Evolutionary conservation across 176 grass and related monocot species (phyloP).

Genomic region (Carex littledalei): DNA sequence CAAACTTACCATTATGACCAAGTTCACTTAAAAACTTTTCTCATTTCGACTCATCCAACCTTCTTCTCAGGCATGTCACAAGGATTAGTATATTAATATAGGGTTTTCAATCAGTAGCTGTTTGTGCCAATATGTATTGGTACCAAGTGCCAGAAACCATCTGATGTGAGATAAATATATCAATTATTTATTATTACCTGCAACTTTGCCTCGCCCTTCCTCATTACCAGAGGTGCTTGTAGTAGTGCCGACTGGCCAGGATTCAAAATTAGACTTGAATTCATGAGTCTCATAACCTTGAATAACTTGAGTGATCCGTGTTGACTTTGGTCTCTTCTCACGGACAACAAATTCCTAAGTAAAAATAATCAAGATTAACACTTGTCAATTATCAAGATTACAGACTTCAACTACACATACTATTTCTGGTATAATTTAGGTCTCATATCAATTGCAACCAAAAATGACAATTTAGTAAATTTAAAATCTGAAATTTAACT

Average conservation of each 20-base stretch:
- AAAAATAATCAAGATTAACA: conserved; percentile 21
- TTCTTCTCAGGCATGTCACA: not conserved
- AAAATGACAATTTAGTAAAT: not conserved
- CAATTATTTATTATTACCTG: conserved; percentile 45
- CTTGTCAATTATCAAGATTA: not conserved
- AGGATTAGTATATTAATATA: not conserved
- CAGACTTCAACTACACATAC: not conserved
- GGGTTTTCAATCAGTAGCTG: not conserved
- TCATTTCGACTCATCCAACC: not conserved
- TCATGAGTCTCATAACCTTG: conserved; percentile 87
- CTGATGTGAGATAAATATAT: not conserved
- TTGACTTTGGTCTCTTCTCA: conserved; percentile 78
- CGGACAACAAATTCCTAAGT: conserved; percentile 67
- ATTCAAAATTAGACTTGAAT: conserved; percentile 95
- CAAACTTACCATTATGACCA: not conserved
- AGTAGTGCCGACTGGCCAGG: conserved; percentile 60
- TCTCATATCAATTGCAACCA: not conserved
- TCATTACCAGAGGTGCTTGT: conserved; percentile 50
- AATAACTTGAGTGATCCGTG: conserved; percentile 73
- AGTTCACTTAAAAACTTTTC: not conserved
- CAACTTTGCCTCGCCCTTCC: conserved; percentile 90
- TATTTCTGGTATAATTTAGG: not conserved
- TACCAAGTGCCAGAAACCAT: conserved; percentile 8
- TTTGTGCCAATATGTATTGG: not conserved
- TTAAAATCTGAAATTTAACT: conserved; percentile 8